Evolutionary conservation across 2,329 filamentous ascomycete genomes (phyloP).

Genomic region (Ascochyta pisi): DNA sequence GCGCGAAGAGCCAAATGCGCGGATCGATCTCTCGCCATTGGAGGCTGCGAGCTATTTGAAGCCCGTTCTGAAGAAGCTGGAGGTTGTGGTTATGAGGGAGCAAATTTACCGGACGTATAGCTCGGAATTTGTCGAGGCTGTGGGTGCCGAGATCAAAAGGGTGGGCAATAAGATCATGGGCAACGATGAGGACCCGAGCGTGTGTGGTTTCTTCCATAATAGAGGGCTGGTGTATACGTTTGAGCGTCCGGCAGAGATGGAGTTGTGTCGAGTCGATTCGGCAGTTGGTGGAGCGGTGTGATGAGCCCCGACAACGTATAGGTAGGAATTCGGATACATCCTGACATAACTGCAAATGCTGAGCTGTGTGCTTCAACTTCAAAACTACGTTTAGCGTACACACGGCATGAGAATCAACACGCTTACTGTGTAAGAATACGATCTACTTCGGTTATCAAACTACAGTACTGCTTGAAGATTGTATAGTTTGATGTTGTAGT

Average conservation of each 20-base stretch:
- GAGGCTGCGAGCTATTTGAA: conserved; percentile 4
- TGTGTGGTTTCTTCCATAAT: neutral
- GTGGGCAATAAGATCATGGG: conserved; percentile 9
- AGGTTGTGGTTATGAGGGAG: conserved; percentile 15
- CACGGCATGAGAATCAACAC: too few relatives aligned
- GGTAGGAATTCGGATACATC: neutral
- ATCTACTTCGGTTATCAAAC: too few relatives aligned
- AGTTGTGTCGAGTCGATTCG: conserved; percentile 12
- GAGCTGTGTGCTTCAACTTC: neutral
- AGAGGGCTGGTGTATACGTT: conserved; percentile 10
- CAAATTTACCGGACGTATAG: conserved; percentile 11
- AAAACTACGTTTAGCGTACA: too few relatives aligned
- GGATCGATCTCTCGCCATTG: conserved; percentile 5
- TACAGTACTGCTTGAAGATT: too few relatives aligned
- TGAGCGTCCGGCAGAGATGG: conserved; percentile 3
- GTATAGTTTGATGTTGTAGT: too few relatives aligned
- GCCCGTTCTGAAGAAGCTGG: conserved; percentile 7
- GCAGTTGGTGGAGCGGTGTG: neutral
- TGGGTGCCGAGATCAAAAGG: conserved; percentile 9
- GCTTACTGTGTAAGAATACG: too few relatives aligned
- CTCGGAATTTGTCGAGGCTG: conserved; percentile 2
- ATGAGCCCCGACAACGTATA: neutral
- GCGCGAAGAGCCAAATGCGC: conserved; percentile 6
- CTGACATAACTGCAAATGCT: neutral
- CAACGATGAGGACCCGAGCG: conserved; percentile 8